Evolutionary conservation across 495 filamentous ascomycete species (phyloP).

Genomic region (Penicillium paxilli): DNA sequence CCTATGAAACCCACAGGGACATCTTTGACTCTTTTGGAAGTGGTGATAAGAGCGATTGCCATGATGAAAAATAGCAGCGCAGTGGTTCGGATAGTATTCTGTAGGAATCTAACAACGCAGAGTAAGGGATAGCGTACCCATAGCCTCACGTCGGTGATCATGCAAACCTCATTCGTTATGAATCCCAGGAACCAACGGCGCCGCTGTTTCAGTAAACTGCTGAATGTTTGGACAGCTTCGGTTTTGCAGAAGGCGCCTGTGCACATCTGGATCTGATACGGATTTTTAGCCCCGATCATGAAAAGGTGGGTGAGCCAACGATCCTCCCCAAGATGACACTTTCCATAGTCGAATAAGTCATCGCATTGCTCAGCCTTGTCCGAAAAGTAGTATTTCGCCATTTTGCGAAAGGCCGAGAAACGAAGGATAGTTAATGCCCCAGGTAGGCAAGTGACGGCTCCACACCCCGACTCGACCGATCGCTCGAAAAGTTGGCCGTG

Average conservation of each 20-base stretch:
- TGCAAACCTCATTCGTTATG: conserved; percentile 97
- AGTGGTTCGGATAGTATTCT: conserved; percentile 96
- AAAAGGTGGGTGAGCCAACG: conserved; percentile 97
- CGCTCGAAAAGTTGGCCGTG: conserved; percentile 97
- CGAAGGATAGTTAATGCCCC: conserved; percentile 93
- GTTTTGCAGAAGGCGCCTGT: conserved; percentile 98
- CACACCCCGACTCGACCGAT: conserved; percentile 93
- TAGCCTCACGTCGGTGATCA: conserved; percentile 91
- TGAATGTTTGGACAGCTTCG: conserved; percentile 88
- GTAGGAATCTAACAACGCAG: conserved; percentile 87
- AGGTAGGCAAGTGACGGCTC: conserved; percentile 91
- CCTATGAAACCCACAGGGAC: conserved; percentile 93
- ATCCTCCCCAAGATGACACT: conserved; percentile 94
- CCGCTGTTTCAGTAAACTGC: conserved; percentile 88
- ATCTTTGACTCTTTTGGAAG: conserved; percentile 71
- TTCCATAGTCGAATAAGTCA: conserved; percentile 95
- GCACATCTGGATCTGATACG: conserved; percentile 96
- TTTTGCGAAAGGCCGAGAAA: conserved; percentile 93
- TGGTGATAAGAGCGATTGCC: conserved; percentile 84
- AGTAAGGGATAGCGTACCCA: conserved; percentile 92
- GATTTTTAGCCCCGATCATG: conserved; percentile 94
- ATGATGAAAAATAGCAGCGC: conserved; percentile 95
- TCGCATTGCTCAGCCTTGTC: conserved; percentile 96
- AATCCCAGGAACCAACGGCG: conserved; percentile 97
- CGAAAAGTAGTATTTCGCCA: conserved; percentile 99